These are phyloP conservation scores for Aegilops bicornis DNA, from an alignment of 176 grass and related monocot genomes.

Conservation along the genomic window DNA sequence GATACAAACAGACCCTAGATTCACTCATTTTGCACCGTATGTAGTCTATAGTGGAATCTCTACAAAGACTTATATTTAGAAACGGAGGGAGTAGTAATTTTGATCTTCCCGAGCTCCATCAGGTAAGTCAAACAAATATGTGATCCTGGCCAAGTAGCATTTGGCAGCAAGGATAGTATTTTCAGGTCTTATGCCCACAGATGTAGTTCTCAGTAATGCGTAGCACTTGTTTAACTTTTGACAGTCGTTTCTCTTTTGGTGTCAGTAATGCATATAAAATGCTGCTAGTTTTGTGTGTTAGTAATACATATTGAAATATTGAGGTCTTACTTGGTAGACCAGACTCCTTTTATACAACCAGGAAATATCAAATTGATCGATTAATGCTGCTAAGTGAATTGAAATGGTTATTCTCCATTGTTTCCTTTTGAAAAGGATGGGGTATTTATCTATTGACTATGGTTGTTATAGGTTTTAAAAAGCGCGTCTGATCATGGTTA, in stretches of 20 bases:
- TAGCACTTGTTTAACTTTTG: neutral
- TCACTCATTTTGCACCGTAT: too few species aligned
- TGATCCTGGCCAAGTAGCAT: neutral
- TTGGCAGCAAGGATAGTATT: neutral
- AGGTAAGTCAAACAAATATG: neutral
- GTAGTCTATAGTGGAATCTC: too few species aligned
- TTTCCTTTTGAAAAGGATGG: slow-evolving; percentile 1
- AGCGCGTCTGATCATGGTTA: slow-evolving; percentile 60
- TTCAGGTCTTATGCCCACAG: neutral
- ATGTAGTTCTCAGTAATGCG: neutral
- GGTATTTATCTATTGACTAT: slow-evolving; percentile 38
- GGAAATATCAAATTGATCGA: neutral
- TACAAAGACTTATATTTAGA: too few species aligned
- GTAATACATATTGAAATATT: neutral
- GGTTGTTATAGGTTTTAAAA: slow-evolving; percentile 60
- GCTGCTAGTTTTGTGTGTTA: neutral
- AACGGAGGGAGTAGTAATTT: neutral
- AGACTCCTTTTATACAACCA: neutral
- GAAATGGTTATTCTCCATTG: neutral
- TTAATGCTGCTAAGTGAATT: neutral
- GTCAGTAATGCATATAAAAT: neutral
- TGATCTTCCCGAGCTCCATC: neutral
- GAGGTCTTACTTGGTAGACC: neutral
- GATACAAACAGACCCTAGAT: too few species aligned
- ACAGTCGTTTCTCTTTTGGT: neutral